Evolutionary conservation across 1,139 yeast genomes (phyloP).

Genomic region (Yamadazyma kanchanaburiensis): DNA sequence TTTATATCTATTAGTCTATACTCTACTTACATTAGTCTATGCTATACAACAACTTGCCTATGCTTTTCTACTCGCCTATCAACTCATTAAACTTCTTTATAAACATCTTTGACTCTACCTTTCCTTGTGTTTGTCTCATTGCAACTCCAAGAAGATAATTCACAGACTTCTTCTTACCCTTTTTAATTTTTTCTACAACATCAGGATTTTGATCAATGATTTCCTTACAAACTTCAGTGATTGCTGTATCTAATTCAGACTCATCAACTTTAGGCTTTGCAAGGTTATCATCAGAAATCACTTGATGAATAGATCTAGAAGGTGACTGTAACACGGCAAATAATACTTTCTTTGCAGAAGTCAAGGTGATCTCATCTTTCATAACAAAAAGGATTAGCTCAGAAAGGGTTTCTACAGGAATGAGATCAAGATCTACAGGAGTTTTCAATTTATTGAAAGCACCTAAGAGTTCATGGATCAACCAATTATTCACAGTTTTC

Average conservation of each 20-base stretch:
- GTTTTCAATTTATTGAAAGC: constrained; percentile 52
- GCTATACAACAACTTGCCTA: too few species aligned
- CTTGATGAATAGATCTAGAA: constrained; percentile 25
- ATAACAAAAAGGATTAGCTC: constrained; percentile 23
- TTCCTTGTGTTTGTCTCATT: constrained; percentile 76
- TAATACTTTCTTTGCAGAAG: constrained; percentile 66
- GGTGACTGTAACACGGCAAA: constrained; percentile 54
- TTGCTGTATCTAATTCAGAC: constrained; percentile 34
- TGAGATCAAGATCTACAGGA: constrained; percentile 29
- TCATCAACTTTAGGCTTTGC: constrained; percentile 30
- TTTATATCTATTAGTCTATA: too few species aligned
- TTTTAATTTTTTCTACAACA: constrained; percentile 52
- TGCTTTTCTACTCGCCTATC: too few species aligned
- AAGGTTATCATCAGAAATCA: constrained; percentile 50
- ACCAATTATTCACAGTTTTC: constrained; percentile 69
- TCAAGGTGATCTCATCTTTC: constrained; percentile 25
- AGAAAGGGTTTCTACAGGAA: constrained; percentile 27
- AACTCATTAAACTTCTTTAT: constrained; percentile 38
- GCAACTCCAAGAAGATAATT: constrained; percentile 82
- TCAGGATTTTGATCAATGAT: constrained; percentile 52
- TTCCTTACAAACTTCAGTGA: constrained; percentile 49
- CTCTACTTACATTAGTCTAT: too few species aligned
- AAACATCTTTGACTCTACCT: constrained; percentile 49
- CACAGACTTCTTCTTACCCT: constrained; percentile 63
- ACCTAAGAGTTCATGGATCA: constrained; percentile 79